These are phyloP conservation scores for Lenwebbia sp. DNA, from an alignment of 345 rosid species.

Conservation along the genomic window DNA sequence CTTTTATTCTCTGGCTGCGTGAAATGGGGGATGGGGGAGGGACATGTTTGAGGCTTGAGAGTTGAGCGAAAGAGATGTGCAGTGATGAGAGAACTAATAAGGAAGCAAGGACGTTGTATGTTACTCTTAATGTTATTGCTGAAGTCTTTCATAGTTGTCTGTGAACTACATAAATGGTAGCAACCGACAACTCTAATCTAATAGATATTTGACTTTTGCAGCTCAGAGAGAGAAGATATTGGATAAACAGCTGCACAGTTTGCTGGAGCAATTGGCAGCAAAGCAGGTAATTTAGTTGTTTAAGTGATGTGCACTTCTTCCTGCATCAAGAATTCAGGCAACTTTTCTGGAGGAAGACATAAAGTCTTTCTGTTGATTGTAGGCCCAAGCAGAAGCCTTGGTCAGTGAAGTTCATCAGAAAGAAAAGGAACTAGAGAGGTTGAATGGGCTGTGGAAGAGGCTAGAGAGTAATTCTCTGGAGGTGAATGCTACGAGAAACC, in stretches of 20 bases:
- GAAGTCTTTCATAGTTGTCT: background rate
- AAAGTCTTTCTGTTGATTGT: conserved; percentile 3
- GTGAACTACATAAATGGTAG: background rate
- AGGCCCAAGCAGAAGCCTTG: conserved; percentile 90
- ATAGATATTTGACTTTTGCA: conserved; percentile 10
- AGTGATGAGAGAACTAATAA: background rate
- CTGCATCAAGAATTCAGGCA: background rate
- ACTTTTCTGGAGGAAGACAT: background rate
- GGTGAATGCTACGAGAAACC: conserved; percentile 50
- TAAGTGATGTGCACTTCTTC: background rate
- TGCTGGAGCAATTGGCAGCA: conserved; percentile 80
- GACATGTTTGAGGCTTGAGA: background rate
- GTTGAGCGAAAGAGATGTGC: background rate
- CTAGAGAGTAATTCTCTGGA: conserved; percentile 44
- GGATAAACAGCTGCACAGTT: conserved; percentile 84
- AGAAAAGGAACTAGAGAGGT: conserved; percentile 65
- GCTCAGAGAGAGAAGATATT: conserved; percentile 88
- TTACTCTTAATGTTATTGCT: background rate
- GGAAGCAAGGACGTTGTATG: background rate
- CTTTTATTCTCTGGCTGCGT: background rate
- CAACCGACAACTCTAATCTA: background rate
- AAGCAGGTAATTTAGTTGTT: conserved; percentile 49
- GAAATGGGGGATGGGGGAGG: background rate
- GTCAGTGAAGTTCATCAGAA: conserved; percentile 60
- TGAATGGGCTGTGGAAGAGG: conserved; percentile 55